These are phyloP conservation scores for Candida maesae DNA, from an alignment of 805 yeast species.

Conservation along the genomic window DNA sequence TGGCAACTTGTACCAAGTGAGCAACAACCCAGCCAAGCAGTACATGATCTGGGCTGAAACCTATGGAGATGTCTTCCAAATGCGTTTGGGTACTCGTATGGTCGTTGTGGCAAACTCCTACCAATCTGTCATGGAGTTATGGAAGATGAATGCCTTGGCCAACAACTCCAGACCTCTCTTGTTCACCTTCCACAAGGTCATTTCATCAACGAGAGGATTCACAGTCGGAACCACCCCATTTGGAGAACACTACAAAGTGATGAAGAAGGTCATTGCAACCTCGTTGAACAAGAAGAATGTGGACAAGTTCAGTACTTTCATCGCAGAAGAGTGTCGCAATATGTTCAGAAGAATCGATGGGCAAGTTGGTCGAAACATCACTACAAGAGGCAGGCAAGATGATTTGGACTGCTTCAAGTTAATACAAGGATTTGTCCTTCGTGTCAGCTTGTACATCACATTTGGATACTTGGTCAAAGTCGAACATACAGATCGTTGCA, in stretches of 20 bases:
- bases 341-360: constrained; percentile 23
- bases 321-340: constrained; percentile 38
- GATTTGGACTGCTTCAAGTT: constrained; percentile 40
- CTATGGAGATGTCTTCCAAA: constrained; percentile 53
- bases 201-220: constrained; percentile 51
- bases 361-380: constrained; percentile 3
- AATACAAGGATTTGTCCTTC: constrained; percentile 48
- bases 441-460: constrained; percentile 46
- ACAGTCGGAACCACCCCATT: constrained; percentile 67
- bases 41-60: constrained; percentile 42
- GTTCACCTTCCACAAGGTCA: constrained; percentile 63
- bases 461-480: constrained; percentile 50
- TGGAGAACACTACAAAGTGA: constrained; percentile 41
- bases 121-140: constrained; percentile 48
- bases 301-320: constrained; percentile 29
- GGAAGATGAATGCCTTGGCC: constrained; percentile 47
- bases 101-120: constrained; percentile 67
- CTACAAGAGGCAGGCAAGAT: constrained; percentile 8
- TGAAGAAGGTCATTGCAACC: constrained; percentile 46
- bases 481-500: constrained; percentile 30
- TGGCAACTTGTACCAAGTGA: constrained; percentile 45
- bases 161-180: constrained; percentile 65
- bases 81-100: constrained; percentile 52
- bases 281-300: constrained; percentile 37
- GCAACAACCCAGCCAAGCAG: constrained; percentile 45